Conservation (phyloP, 805 yeast genomes). For the Hanseniaspora valbyensis region DNA sequence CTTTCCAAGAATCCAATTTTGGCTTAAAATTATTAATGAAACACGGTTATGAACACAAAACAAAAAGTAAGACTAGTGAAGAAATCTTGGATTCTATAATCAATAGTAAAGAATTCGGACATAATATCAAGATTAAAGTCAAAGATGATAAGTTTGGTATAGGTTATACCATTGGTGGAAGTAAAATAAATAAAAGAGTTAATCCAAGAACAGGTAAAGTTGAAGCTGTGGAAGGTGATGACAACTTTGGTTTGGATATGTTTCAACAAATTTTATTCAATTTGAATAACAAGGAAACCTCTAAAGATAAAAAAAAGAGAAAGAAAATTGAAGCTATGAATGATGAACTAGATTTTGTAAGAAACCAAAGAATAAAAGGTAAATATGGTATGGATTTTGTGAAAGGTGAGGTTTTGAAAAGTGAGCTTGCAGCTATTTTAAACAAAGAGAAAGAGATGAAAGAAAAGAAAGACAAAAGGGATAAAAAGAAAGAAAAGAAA, state of each 20-base stretch:
- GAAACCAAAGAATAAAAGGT: constrained; percentile 62
- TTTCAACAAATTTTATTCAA: constrained; percentile 84
- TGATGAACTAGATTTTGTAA: constrained; percentile 56
- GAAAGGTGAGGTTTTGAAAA: constrained; percentile 67
- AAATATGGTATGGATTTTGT: constrained; percentile 83
- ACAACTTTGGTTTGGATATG: constrained; percentile 77
- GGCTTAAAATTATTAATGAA: constrained; percentile 12
- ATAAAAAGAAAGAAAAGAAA: constrained; percentile 25
- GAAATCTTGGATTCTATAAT: constrained; percentile 14
- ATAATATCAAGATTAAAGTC: constrained; percentile 60
- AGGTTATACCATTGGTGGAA: constrained; percentile 38
- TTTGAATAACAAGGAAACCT: constrained; percentile 65
- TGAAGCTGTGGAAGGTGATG: constrained; percentile 35
- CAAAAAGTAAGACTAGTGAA: constrained; percentile 9
- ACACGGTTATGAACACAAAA: constrained; percentile 14
- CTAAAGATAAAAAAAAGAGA: constrained; percentile 14
- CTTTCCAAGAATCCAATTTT: constrained; percentile 14
- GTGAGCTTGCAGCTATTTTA: constrained; percentile 31
- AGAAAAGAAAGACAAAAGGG: constrained; percentile 24
- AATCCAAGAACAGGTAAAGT: constrained; percentile 15
- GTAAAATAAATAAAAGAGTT: constrained; percentile 46
- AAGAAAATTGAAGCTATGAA: constrained; percentile 37
- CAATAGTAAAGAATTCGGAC: constrained; percentile 15
- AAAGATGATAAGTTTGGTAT: constrained; percentile 79
- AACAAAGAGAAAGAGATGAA: constrained; percentile 20